These are phyloP conservation scores for Rubus idaeus DNA, from an alignment of 306 rosid genomes.

Conservation along the genomic window DNA sequence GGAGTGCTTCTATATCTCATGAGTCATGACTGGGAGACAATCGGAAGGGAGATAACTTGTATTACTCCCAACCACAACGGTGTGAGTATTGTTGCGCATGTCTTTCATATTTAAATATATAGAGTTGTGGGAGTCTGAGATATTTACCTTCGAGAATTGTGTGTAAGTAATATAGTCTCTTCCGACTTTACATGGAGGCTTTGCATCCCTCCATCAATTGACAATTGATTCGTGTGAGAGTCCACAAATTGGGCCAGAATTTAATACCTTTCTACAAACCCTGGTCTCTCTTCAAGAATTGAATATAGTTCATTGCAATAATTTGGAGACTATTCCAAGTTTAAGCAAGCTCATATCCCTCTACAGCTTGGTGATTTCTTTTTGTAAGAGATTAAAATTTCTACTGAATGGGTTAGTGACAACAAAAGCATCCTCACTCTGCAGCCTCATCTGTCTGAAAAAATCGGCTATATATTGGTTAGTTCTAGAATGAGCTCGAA, in stretches of 20 bases:
- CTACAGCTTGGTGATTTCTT: rapidly evolving
- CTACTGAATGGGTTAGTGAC: not conserved
- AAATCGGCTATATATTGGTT: not conserved
- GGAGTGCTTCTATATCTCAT: not conserved
- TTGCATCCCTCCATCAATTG: not conserved
- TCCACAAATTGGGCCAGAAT: not conserved
- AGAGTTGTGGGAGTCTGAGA: not conserved
- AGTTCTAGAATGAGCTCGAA: not conserved
- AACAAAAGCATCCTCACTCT: too few relatives aligned
- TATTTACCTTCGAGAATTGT: not conserved
- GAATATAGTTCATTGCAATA: rapidly evolving
- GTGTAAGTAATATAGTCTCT: not conserved
- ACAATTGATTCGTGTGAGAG: not conserved
- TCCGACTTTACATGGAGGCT: not conserved
- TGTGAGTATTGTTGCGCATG: not conserved
- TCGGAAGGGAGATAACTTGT: not conserved
- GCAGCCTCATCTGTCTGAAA: not conserved
- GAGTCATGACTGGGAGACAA: too few relatives aligned
- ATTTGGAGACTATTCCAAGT: not conserved
- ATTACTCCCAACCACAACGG: too few relatives aligned
- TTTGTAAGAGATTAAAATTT: not conserved
- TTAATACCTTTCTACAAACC: not conserved
- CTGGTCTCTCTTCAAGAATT: not conserved
- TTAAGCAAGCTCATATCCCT: not conserved
- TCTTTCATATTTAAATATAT: not conserved